Conservation (phyloP, 1,139 yeast species). For the Protomyces pachydermus region DNA sequence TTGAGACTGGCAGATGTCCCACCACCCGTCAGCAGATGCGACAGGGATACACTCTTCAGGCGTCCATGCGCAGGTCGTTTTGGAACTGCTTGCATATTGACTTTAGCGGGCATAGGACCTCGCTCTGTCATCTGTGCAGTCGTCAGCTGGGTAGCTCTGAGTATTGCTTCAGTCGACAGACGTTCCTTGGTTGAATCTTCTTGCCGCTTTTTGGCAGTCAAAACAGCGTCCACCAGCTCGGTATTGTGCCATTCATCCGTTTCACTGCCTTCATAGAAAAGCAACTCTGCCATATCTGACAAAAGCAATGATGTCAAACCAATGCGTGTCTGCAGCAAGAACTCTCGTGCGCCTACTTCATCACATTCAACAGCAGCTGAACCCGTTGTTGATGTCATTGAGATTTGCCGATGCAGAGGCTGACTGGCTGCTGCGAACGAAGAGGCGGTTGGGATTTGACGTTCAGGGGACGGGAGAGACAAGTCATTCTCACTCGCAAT, state of each 20-base stretch:
- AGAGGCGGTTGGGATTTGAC: background rate
- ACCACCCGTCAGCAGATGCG: background rate
- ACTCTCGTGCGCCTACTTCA: slow-evolving; percentile 4
- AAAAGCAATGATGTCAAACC: slow-evolving; percentile 6
- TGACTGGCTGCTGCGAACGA: background rate
- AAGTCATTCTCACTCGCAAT: background rate
- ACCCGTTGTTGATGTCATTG: background rate
- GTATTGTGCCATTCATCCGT: slow-evolving; percentile 18
- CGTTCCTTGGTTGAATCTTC: background rate
- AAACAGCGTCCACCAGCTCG: slow-evolving; percentile 9
- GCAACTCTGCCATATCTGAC: slow-evolving; percentile 6
- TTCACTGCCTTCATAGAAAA: slow-evolving; percentile 14
- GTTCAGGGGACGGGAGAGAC: background rate
- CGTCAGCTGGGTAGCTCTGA: background rate
- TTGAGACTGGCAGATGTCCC: background rate
- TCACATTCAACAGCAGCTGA: background rate
- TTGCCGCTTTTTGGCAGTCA: background rate
- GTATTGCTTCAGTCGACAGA: background rate
- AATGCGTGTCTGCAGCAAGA: slow-evolving; percentile 1
- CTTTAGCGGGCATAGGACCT: background rate
- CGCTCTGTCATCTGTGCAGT: background rate
- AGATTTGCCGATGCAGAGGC: background rate
- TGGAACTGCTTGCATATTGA: background rate
- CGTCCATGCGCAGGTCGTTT: background rate
- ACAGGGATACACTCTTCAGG: background rate